phyloP scores from a whole-genome alignment of 371 early-diverging fungal species.

The Capillidium rhysosporum region DNA sequence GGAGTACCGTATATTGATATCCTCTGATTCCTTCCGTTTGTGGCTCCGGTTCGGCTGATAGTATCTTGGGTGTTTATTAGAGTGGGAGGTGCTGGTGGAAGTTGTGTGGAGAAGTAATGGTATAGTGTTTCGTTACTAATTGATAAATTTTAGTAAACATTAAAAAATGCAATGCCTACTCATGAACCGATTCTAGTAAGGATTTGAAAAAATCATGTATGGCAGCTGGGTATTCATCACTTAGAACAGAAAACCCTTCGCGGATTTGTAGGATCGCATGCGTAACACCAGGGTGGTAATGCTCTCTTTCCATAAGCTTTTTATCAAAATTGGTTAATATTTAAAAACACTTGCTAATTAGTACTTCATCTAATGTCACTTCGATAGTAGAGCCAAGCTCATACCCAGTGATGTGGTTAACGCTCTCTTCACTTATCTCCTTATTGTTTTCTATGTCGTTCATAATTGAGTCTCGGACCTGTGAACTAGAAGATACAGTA shows the following conservation, averaged over 20 bases:
- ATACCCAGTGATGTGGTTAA: not conserved
- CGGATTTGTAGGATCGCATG: not conserved
- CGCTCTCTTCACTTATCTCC: slow-evolving; percentile 3
- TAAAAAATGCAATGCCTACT: not conserved
- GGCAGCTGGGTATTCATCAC: not conserved
- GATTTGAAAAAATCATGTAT: slow-evolving; percentile 4
- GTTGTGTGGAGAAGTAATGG: slow-evolving; percentile 7
- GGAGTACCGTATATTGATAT: slow-evolving; percentile 3
- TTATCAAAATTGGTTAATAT: not conserved
- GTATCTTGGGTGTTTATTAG: not conserved
- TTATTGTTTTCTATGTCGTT: not conserved
- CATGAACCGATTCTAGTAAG: slow-evolving; percentile 6
- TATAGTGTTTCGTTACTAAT: slow-evolving; percentile 6
- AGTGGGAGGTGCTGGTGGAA: slow-evolving; percentile 5
- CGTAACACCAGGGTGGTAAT: not conserved
- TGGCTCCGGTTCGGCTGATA: not conserved
- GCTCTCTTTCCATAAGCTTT: not conserved
- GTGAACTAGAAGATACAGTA: not conserved
- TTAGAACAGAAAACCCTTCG: slow-evolving; percentile 1
- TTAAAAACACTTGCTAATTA: not conserved
- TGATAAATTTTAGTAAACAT: not conserved
- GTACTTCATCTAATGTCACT: slow-evolving; percentile 2
- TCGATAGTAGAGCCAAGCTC: slow-evolving; percentile 3
- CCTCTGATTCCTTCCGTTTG: too few relatives aligned
- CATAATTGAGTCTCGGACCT: not conserved